Base-by-base conservation (phyloP, 164 flowering plant species). In the Nymphaea colorata region DNA sequence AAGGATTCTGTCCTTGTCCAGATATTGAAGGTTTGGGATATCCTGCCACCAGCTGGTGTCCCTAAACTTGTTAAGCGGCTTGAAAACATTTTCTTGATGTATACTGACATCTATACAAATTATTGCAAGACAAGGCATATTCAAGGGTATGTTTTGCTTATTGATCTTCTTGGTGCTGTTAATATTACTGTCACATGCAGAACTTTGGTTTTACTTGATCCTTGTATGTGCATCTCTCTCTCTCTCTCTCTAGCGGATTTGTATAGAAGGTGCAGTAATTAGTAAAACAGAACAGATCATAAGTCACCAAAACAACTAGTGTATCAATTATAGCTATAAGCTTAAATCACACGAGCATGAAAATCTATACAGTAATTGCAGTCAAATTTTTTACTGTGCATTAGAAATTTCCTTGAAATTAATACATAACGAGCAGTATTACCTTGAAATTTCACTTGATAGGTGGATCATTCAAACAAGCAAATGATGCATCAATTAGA, bases 11-110 rank as follows among this genome's bases (percentile, higher is more conserved):
- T 44, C 3, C 71, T 70, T 47, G 44, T 72, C 59, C 83, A 83
- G 66, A 76, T 81, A 18, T 62, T 81, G 75, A 89, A 76, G 77
- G 76, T 84, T 41, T 91, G 97, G 97, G 89, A 89, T 71, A 69
- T 89, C 42, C 67, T 89, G 71, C 86, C 88, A 5, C 59, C 77
- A 41, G 87, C 76, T 55, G 96, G 82, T 67, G 67, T 85, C 6
- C 77, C 81, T 2, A 83, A 82, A 73, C 75, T 87, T 51, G 73
- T 75, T 43, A 84, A 79, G 63, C 69, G 69, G 25, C 73, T 71
- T 47, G 62, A 71, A 42, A 44, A 60, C 57, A 41, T 71, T 4
- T 71, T 71, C 53, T 53, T 61, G 15, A 66, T 66, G 69, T 67
- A 71, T 53, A 66, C 66, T 5, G 69, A 66, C 65, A 84, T 78